phyloP scores from a whole-genome alignment of 495 filamentous ascomycete genomes.

The Penicillium robsamsonii region DNA sequence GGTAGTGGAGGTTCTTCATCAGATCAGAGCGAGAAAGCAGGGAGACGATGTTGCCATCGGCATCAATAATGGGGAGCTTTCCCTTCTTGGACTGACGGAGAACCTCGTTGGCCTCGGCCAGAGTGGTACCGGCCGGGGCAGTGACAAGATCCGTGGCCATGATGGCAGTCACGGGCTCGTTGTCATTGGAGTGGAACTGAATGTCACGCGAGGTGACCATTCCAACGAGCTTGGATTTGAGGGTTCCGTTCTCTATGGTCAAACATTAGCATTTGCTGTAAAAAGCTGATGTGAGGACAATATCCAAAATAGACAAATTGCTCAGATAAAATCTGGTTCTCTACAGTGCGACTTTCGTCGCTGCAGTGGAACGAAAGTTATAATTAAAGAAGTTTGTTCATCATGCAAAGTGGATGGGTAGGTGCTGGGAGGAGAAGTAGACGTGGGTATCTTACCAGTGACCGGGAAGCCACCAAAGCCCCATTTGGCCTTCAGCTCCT shows the following conservation, averaged over 20 bases:
- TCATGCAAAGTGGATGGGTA: conserved; percentile 45
- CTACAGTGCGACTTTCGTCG: conserved; percentile 81
- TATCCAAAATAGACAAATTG: conserved; percentile 12
- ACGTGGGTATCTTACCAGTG: conserved; percentile 68
- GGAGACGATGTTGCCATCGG: conserved; percentile 80
- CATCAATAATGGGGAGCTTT: conserved; percentile 95
- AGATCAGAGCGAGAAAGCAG: conserved; percentile 95
- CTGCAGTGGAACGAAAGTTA: conserved; percentile 99
- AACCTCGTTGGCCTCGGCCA: conserved; percentile 88
- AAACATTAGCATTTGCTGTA: conserved; percentile 29
- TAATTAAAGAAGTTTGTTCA: conserved; percentile 68
- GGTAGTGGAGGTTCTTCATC: conserved; percentile 98
- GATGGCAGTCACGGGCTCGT: conserved; percentile 76
- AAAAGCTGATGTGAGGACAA: conserved; percentile 28
- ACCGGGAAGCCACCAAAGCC: conserved; percentile 98
- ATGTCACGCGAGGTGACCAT: conserved; percentile 98
- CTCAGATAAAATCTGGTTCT: conserved; percentile 55
- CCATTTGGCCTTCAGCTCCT: conserved; percentile 92
- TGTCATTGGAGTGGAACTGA: conserved; percentile 76
- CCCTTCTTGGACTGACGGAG: conserved; percentile 96
- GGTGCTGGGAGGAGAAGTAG: conserved; percentile 8
- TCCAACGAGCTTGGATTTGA: conserved; percentile 91
- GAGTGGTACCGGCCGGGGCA: conserved; percentile 76
- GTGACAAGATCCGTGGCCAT: conserved; percentile 97
- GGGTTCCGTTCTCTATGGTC: conserved; percentile 76